Evolutionary conservation across 257 asterid species (phyloP), one percentile per base, ranked within the genome.

Genomic region (Nicotiana benthamiana): DNA sequence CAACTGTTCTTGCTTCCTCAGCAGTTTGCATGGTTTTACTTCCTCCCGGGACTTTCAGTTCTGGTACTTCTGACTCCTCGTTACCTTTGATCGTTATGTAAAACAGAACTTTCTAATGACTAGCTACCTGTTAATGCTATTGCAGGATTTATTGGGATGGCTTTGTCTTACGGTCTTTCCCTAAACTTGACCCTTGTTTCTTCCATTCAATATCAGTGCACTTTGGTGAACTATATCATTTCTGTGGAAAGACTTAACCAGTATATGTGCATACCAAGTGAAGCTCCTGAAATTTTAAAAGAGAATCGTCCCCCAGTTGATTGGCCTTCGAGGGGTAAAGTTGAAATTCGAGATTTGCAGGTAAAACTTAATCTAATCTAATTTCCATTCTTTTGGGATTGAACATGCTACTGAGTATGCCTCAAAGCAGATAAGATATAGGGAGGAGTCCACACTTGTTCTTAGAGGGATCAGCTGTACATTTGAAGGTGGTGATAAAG

Each of bases 211-310:
- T 85, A 66, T 80, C 88, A 87, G 57, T 95, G n/a, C n/a, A 77
- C 78, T 80, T 79, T 93, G 93, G 97, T 89, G 78, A 93, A 89
- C 51, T 87, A 86, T 82, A 93, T 95, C 80, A 93, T 95, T 82
- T 89, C 99, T 1, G 97, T 93, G 16, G 99, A 93, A 85, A 89
- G 99, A 75, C 88, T 95, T 83, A 88, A 93, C 83, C 99, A 95
- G 79, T 95, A 93, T 82, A 82, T 91, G 77, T 64, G 78, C 22
- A 85, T 89, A 60, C 91, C 92, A 11, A 89, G 86, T 22, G 99
- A 93, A 80, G 95, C 98, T 36, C 95, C 97, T 80, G 95, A 92
- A 34, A 88, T 90, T 67, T 59, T 95, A 0, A 93, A 90, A 83
- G 88, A 93, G 9, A 87, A 81, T 59, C 89, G 84, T 86, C 97